Conservation (phyloP, 345 rosid genomes). For the Geranium brycei region DNA sequence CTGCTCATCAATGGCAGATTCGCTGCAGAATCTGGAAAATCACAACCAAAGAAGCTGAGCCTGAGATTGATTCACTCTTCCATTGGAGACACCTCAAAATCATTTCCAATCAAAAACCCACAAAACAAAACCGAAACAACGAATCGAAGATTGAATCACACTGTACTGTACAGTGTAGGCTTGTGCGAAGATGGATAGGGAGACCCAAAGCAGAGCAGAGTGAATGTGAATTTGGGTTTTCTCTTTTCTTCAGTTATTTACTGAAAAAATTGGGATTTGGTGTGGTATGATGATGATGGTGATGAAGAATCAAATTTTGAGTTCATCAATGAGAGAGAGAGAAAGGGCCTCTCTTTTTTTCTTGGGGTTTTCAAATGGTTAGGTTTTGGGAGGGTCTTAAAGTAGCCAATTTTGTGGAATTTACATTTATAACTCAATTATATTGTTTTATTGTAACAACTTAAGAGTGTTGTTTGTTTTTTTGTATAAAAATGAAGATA, state of each 20-base stretch:
- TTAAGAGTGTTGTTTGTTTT: no score
- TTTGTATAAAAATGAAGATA: no score
- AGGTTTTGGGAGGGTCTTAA: constrained; percentile 23
- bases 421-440: background rate
- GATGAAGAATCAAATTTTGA: constrained; percentile 20
- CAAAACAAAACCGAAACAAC: no score
- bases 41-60: background rate
- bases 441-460: no score
- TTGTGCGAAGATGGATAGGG: background rate
- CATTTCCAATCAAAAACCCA: no score
- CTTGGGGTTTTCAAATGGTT: constrained; percentile 90
- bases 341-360: constrained; percentile 30
- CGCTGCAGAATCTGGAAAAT: background rate
- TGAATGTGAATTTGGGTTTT: background rate
- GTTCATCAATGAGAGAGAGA: constrained; percentile 10
- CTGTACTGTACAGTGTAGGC: background rate
- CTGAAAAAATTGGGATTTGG: constrained; percentile 32
- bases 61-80: background rate
- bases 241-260: background rate
- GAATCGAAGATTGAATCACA: background rate
- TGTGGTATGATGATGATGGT: constrained; percentile 21
- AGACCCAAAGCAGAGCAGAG: background rate
- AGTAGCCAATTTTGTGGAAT: background rate
- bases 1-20: no score
- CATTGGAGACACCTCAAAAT: no score